Evolutionary conservation across 2,329 filamentous ascomycete genomes (phyloP).

Genomic region (Fusarium sp.): DNA sequence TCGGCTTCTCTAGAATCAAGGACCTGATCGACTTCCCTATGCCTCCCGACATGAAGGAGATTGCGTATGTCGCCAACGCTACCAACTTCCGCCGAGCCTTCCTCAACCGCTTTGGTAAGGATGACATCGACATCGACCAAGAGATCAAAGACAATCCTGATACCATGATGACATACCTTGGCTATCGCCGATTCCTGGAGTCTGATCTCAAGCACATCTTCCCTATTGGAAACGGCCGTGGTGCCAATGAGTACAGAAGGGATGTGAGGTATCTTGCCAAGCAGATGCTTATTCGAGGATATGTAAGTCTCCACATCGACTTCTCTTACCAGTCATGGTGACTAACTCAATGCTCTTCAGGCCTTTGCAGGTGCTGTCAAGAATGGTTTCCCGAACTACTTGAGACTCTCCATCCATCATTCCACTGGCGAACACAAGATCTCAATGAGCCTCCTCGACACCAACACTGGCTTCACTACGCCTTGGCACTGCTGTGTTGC

Average conservation of each 20-base stretch:
- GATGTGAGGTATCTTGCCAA: slow-evolving; percentile 48
- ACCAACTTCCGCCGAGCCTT: slow-evolving; percentile 48
- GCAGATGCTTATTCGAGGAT: slow-evolving; percentile 48
- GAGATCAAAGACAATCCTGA: slow-evolving; percentile 47
- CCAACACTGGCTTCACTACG: slow-evolving; percentile 47
- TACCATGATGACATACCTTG: slow-evolving; percentile 47
- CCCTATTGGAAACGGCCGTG: slow-evolving; percentile 34
- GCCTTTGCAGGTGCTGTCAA: slow-evolving; percentile 48
- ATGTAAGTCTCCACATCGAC: slow-evolving; percentile 32
- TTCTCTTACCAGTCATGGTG: fast-evolving
- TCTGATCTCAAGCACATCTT: slow-evolving; percentile 48
- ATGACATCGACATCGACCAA: slow-evolving; percentile 44
- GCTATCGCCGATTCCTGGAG: slow-evolving; percentile 47
- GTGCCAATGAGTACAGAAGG: slow-evolving; percentile 41
- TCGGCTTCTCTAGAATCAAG: slow-evolving; percentile 59
- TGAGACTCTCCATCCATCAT: slow-evolving; percentile 49
- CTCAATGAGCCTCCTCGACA: slow-evolving; percentile 47
- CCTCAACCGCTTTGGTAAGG: slow-evolving; percentile 41
- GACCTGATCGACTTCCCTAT: slow-evolving; percentile 57
- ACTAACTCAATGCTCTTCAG: neutral
- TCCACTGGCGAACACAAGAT: slow-evolving; percentile 45
- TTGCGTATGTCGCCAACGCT: slow-evolving; percentile 50
- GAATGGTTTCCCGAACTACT: slow-evolving; percentile 40
- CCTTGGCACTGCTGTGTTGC: slow-evolving; percentile 48
- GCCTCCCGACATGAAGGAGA: slow-evolving; percentile 56